phyloP scores from a whole-genome alignment of 2,329 filamentous ascomycete species.

The Harringtonia lauricola region DNA sequence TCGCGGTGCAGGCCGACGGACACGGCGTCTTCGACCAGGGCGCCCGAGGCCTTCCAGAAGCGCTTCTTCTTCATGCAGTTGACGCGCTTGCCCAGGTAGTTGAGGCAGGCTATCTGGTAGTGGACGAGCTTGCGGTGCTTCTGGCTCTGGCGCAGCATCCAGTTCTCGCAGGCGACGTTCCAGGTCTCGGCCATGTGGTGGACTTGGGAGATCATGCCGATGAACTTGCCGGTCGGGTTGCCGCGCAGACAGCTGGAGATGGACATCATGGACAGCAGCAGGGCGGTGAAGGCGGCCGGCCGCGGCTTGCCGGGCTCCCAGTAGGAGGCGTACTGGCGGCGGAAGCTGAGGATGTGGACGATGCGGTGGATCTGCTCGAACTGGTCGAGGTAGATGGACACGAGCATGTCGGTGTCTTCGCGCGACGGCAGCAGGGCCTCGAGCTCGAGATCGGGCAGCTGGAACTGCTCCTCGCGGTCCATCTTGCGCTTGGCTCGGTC shows the following conservation, averaged over 20 bases:
- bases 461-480: slow-evolving; percentile 38
- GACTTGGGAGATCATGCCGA: slow-evolving; percentile 46
- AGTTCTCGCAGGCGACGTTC: slow-evolving; percentile 44
- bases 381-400: slow-evolving; percentile 25
- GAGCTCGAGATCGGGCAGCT: slow-evolving; percentile 34
- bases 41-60: slow-evolving; percentile 47
- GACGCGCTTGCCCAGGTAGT: slow-evolving; percentile 50
- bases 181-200: slow-evolving; percentile 43
- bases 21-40: slow-evolving; percentile 46
- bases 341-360: slow-evolving; percentile 47
- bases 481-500: slow-evolving; percentile 42
- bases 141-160: slow-evolving; percentile 44
- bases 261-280: slow-evolving; percentile 48
- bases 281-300: slow-evolving; percentile 42
- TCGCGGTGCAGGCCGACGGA: slow-evolving; percentile 49
- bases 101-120: slow-evolving; percentile 47
- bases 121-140: slow-evolving; percentile 50
- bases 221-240: slow-evolving; percentile 40
- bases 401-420: slow-evolving; percentile 20
- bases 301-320: slow-evolving; percentile 36
- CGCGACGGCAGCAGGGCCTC: slow-evolving; percentile 32
- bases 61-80: slow-evolving; percentile 54
- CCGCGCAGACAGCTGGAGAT: slow-evolving; percentile 47
- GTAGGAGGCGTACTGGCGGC: slow-evolving; percentile 41
- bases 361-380: slow-evolving; percentile 32